A percentile compares a stretch with the other conserved stretches of the same genome.
These are phyloP conservation scores for Stemphylium beticola DNA, from an alignment of 2,329 filamentous ascomycete species.

Conservation along the genomic window DNA sequence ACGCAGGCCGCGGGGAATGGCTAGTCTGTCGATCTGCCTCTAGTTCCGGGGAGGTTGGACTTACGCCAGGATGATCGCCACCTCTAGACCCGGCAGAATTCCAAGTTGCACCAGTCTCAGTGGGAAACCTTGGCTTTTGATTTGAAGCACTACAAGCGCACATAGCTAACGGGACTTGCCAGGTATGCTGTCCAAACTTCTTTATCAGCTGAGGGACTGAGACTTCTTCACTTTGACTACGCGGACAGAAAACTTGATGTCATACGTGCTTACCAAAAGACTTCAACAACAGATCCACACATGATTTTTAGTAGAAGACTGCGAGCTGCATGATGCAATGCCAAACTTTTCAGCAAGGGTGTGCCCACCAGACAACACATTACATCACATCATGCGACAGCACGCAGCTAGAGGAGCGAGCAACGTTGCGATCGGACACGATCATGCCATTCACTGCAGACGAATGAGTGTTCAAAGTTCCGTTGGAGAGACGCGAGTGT, in stretches of 20 bases:
- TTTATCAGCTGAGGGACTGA: neutral
- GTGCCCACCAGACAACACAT: too few species aligned
- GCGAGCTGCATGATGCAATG: neutral
- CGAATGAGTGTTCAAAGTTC: neutral
- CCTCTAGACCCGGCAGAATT: neutral
- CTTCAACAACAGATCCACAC: neutral
- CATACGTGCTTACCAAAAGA: neutral
- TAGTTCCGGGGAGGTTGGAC: slow-evolving; percentile 4
- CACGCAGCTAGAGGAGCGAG: neutral
- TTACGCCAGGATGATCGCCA: slow-evolving; percentile 6
- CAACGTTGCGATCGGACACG: neutral
- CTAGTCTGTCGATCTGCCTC: slow-evolving; percentile 10
- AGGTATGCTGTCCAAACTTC: neutral
- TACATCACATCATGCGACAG: neutral
- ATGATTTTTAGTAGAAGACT: neutral
- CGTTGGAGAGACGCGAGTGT: neutral
- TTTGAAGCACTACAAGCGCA: neutral
- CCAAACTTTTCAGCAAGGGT: neutral
- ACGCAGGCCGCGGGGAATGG: slow-evolving; percentile 3
- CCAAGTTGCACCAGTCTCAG: neutral
- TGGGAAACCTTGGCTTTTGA: neutral
- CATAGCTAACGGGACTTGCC: neutral
- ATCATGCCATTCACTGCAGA: neutral
- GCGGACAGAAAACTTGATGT: neutral
- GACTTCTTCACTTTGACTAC: neutral